These are phyloP conservation scores for Ophiobolus disseminans DNA, from an alignment of 2,329 filamentous ascomycete genomes.

Conservation along the genomic window DNA sequence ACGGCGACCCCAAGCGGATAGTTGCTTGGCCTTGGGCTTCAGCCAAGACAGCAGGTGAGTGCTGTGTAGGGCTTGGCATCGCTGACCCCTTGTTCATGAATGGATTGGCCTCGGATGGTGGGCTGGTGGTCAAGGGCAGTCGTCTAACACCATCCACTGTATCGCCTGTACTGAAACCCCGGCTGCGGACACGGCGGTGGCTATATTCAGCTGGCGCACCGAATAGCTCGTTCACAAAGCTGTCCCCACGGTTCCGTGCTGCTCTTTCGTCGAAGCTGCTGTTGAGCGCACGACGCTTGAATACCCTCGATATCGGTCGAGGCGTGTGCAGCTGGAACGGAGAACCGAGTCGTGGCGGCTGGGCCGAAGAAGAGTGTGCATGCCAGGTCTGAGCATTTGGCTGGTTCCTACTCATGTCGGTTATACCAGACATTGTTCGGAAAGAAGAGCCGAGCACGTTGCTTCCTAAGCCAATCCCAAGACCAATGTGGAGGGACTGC, in stretches of 20 bases:
- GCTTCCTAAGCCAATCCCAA: slow-evolving; percentile 53
- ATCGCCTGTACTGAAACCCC: slow-evolving; percentile 67
- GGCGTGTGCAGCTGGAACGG: slow-evolving; percentile 63
- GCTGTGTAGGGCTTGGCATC: slow-evolving; percentile 34
- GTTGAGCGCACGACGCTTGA: slow-evolving; percentile 65
- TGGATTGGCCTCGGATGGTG: slow-evolving; percentile 48
- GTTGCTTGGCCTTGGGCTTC: slow-evolving; percentile 47
- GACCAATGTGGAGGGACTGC: slow-evolving; percentile 56
- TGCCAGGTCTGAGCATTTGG: slow-evolving; percentile 45
- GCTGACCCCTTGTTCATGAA: slow-evolving; percentile 32
- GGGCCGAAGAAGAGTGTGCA: slow-evolving; percentile 30
- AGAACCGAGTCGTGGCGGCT: slow-evolving; percentile 53
- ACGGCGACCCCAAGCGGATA: slow-evolving; percentile 57
- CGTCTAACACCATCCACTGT: slow-evolving; percentile 59
- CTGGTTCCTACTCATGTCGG: slow-evolving; percentile 33
- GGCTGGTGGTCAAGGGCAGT: slow-evolving; percentile 63
- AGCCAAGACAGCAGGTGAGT: slow-evolving; percentile 22
- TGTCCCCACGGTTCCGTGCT: slow-evolving; percentile 47
- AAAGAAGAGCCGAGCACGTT: slow-evolving; percentile 56
- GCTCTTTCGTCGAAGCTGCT: slow-evolving; percentile 60
- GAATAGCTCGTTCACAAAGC: slow-evolving; percentile 55
- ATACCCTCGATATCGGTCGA: slow-evolving; percentile 58
- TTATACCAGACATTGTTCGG: slow-evolving; percentile 37
- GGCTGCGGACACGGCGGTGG: slow-evolving; percentile 64
- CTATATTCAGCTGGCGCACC: slow-evolving; percentile 57